These are phyloP conservation scores for Gentiana dahurica DNA, from an alignment of 257 asterid species.

Conservation along the genomic window DNA sequence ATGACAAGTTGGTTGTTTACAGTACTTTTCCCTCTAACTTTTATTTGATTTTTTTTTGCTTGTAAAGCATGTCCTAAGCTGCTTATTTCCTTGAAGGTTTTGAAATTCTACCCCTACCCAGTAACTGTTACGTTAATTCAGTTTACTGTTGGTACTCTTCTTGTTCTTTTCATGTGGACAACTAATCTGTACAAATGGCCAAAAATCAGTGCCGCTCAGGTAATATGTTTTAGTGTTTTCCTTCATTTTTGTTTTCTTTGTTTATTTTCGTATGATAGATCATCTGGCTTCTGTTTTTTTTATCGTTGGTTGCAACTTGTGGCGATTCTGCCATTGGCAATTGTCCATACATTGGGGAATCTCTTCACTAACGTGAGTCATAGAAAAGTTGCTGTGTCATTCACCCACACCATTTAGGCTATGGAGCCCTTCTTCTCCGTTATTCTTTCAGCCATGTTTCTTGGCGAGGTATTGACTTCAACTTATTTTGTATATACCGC, in stretches of 20 bases:
- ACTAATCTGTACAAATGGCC: conserved; percentile 79
- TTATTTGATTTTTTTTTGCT: too few species aligned
- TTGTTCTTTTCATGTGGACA: conserved; percentile 72
- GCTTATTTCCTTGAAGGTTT: conserved; percentile 36
- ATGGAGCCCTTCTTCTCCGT: conserved; percentile 96
- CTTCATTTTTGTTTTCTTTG: background rate
- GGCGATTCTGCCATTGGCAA: conserved; percentile 71
- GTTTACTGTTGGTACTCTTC: conserved; percentile 75
- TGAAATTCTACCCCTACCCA: conserved; percentile 78
- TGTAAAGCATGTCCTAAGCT: conserved; percentile 1
- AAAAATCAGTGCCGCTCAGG: conserved; percentile 83
- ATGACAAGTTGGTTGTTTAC: too few species aligned
- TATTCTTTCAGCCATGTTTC: conserved; percentile 73
- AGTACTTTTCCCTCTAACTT: too few species aligned
- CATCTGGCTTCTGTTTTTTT: conserved; percentile 4
- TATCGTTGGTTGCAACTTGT: conserved; percentile 41
- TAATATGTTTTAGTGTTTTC: conserved; percentile 12
- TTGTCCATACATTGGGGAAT: conserved; percentile 80
- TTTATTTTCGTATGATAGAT: background rate
- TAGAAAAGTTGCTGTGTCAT: conserved; percentile 86
- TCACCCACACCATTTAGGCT: conserved; percentile 88
- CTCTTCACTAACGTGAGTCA: conserved; percentile 93
- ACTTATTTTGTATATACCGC: conserved; percentile 1
- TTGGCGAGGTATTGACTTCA: conserved; percentile 49
- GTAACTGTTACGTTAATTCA: conserved; percentile 74